Evolutionary conservation across 2,329 filamentous ascomycete species (phyloP).

Genomic region (Fusarium sp.): DNA sequence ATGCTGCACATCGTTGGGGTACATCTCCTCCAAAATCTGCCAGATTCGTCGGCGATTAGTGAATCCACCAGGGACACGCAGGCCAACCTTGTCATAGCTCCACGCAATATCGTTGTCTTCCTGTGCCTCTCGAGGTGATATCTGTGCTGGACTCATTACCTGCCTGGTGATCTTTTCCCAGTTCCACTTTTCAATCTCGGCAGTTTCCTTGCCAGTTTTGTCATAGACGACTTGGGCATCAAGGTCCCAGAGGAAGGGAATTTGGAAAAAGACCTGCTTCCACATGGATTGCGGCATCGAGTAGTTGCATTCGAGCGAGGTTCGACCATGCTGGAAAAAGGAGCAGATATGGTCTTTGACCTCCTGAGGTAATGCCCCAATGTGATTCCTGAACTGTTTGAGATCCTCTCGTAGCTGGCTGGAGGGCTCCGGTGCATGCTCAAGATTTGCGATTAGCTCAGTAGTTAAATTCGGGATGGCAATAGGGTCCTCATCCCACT

Average conservation of each 20-base stretch:
- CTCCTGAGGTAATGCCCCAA: not conserved
- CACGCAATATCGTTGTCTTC: not conserved
- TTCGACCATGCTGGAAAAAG: not conserved
- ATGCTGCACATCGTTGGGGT: not conserved
- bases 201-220: not conserved
- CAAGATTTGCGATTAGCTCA: not conserved
- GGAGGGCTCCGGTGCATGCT: not conserved
- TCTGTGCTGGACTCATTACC: not conserved
- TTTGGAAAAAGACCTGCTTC: conserved; percentile 8
- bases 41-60: conserved; percentile 20
- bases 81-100: not conserved
- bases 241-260: conserved; percentile 24
- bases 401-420: not conserved
- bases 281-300: conserved; percentile 4
- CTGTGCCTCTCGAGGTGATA: not conserved
- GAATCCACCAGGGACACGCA: not conserved
- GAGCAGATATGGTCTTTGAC: not conserved
- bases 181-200: not conserved
- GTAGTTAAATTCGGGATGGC: not conserved
- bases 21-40: conserved; percentile 28
- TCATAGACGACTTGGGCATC: not conserved
- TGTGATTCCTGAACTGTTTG: not conserved
- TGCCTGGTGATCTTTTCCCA: conserved; percentile 22
- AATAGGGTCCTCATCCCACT: conserved; percentile 16
- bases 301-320: not conserved